Conservation (phyloP, 768 basidiomycete species). For the Serendipita sp. region DNA sequence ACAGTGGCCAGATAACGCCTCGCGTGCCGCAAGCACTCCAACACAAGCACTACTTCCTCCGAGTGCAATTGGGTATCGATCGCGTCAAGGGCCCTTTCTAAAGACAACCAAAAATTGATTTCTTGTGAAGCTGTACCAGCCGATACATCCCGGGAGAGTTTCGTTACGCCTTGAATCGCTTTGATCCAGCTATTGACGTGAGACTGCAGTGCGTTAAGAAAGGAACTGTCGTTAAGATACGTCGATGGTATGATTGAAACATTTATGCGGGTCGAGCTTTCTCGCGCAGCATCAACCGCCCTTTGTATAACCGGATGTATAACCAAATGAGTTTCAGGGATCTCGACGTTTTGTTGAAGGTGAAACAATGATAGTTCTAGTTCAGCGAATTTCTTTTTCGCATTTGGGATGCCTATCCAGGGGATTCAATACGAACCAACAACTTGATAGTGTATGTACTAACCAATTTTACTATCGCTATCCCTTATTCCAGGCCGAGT, state of each 20-base stretch:
- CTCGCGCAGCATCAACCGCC: slow-evolving; percentile 62
- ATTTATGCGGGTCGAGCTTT: slow-evolving; percentile 43
- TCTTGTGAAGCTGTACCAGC: slow-evolving; percentile 96
- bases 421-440: slow-evolving; percentile 5
- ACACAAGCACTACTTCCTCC: slow-evolving; percentile 82
- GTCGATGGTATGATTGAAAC: slow-evolving; percentile 59
- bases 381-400: slow-evolving; percentile 98
- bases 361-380: slow-evolving; percentile 87
- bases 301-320: slow-evolving; percentile 81
- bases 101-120: slow-evolving; percentile 95
- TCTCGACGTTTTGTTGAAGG: slow-evolving; percentile 97
- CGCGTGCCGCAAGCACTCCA: slow-evolving; percentile 87
- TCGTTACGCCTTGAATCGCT: slow-evolving; percentile 90
- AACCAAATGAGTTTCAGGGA: slow-evolving; percentile 85
- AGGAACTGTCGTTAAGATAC: slow-evolving; percentile 68
- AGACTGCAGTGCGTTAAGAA: slow-evolving; percentile 82
- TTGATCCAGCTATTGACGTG: slow-evolving; percentile 99
- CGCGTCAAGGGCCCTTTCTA: slow-evolving; percentile 83
- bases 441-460: slow-evolving; percentile 7
- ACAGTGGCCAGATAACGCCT: slow-evolving; percentile 96
- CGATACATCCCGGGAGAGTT: slow-evolving; percentile 81
- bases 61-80: slow-evolving; percentile 85
- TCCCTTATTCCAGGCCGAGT: slow-evolving; percentile 62
- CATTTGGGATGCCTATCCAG: slow-evolving; percentile 70
- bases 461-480: slow-evolving; percentile 67